phyloP scores from a whole-genome alignment of 2,329 filamentous ascomycete genomes.

The Xylariaceae sp. region DNA sequence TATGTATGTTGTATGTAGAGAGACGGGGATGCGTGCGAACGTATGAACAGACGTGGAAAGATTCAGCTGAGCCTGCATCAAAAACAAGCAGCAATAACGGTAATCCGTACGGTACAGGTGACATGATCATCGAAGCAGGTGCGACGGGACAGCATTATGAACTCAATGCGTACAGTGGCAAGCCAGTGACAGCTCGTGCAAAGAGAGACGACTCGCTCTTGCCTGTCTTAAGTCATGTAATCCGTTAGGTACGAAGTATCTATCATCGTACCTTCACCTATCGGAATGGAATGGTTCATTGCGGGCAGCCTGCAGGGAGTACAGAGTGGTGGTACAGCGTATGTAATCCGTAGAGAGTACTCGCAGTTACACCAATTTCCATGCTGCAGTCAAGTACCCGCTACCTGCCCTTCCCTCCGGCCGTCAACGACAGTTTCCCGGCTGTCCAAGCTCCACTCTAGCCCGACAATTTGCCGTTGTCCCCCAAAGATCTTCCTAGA shows the following conservation, averaged over 20 bases:
- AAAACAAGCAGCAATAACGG: neutral
- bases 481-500: slow-evolving; percentile 8
- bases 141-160: no score
- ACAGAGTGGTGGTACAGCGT: no score
- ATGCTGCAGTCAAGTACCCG: neutral
- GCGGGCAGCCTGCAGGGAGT: no score
- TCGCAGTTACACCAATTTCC: fast-evolving
- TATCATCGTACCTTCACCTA: neutral
- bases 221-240: no score
- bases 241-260: no score
- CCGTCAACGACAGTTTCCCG: neutral
- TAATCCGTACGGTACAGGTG: neutral
- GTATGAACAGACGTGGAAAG: neutral
- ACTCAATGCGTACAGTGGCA: no score
- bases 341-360: no score
- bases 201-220: no score
- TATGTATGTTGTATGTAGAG: no score
- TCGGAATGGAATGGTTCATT: neutral
- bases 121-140: neutral
- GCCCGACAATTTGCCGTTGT: slow-evolving; percentile 21
- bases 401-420: neutral
- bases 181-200: no score
- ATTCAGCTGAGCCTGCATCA: neutral
- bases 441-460: neutral
- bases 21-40: no score